Percentiles rank a stretch among this genome's conserved stretches.
phyloP scores from a whole-genome alignment of 805 yeast genomes.

The Diddensiella transvaalensis region DNA sequence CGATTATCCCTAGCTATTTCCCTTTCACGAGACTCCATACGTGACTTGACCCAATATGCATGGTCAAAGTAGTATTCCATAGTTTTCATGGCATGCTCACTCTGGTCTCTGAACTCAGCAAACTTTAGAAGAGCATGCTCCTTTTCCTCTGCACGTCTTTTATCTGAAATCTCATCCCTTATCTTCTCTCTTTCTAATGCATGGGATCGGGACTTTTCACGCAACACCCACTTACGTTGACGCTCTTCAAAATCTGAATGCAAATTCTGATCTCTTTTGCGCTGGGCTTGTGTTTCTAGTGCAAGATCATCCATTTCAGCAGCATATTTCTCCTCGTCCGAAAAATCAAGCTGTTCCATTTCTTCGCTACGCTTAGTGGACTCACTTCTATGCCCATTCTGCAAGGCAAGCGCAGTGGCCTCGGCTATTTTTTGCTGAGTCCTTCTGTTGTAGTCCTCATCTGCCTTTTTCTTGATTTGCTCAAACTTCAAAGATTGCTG shows the following conservation, averaged over 20 bases:
- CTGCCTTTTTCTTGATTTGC: conserved; percentile 11
- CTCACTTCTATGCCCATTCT: conserved; percentile 2
- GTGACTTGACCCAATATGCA: conserved; percentile 25
- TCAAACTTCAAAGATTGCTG: conserved; percentile 20
- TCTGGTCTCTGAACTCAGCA: conserved; percentile 24
- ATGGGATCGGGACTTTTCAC: conserved; percentile 37
- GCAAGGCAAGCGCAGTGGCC: conserved; percentile 9
- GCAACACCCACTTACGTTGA: conserved; percentile 37
- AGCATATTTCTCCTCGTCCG: conserved; percentile 12
- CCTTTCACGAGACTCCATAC: conserved; percentile 20
- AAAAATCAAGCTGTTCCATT: not conserved
- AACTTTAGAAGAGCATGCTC: conserved; percentile 15
- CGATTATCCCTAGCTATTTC: conserved; percentile 22
- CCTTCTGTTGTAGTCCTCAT: conserved; percentile 17
- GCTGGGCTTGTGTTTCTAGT: conserved; percentile 9
- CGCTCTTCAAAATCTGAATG: conserved; percentile 26
- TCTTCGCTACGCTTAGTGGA: conserved; percentile 1
- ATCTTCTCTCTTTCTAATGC: conserved; percentile 23
- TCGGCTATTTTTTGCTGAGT: conserved; percentile 14
- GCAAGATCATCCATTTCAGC: conserved; percentile 14
- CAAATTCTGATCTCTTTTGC: conserved; percentile 8
- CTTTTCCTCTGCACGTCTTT: conserved; percentile 3
- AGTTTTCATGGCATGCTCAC: conserved; percentile 13
- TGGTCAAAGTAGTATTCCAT: conserved; percentile 26
- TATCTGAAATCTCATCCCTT: conserved; percentile 14